Conservation (phyloP, 768 basidiomycete genomes). For the Kwoniella bestiolae region DNA sequence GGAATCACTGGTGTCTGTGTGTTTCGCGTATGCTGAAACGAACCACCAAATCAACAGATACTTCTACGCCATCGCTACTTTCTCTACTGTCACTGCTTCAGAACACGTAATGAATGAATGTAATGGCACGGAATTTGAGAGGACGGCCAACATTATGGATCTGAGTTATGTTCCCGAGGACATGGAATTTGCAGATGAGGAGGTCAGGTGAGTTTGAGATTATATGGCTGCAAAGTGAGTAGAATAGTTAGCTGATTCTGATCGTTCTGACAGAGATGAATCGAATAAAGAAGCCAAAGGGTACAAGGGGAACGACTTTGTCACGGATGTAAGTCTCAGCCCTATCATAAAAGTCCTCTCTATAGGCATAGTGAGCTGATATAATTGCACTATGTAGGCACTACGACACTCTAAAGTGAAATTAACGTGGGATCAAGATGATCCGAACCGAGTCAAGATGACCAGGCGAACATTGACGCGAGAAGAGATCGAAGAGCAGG, state of each 20-base stretch:
- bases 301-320: conserved; percentile 83
- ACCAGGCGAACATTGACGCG: conserved; percentile 77
- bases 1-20: too few species aligned
- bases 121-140: conserved; percentile 92
- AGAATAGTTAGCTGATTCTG: not conserved
- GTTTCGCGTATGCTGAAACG: not conserved
- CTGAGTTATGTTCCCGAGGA: conserved; percentile 89
- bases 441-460: conserved; percentile 78
- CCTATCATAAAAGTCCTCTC: not conserved
- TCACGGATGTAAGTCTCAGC: conserved; percentile 76
- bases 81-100: conserved; percentile 76
- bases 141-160: conserved; percentile 94
- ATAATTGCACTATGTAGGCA: conserved; percentile 64
- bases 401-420: conserved; percentile 97
- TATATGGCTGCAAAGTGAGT: not conserved
- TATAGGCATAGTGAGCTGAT: not conserved
- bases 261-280: conserved; percentile 68
- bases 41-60: conserved; percentile 65
- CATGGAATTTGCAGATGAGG: conserved; percentile 80
- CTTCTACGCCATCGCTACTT: conserved; percentile 92
- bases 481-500: conserved; percentile 87
- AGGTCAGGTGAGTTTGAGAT: conserved; percentile 62
- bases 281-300: conserved; percentile 69
- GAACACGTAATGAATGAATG: conserved; percentile 80
- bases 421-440: conserved; percentile 97